Evolutionary conservation across 352 stramenopile species (phyloP), one percentile per base, ranked within the genome.

Genomic region (Blastocystis sp.): DNA sequence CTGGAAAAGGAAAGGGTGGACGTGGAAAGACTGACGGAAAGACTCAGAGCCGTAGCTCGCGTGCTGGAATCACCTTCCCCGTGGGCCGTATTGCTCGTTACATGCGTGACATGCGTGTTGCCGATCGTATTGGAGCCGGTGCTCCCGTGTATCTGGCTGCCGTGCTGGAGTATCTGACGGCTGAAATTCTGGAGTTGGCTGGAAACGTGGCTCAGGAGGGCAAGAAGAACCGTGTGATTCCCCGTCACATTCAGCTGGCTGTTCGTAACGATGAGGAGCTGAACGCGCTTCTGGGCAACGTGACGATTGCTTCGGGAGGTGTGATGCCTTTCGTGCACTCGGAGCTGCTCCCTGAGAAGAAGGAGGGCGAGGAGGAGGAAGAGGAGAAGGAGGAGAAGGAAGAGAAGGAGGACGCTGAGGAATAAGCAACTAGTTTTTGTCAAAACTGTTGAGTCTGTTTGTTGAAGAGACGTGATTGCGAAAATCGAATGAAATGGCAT

Each of bases 191-290:
- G 29, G 56, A 67, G 36, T 67, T 67, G 36, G 56, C 56, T 67
- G 56, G 56, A 16, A 67, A 67, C 56, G 56, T 18, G 7, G 56
- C 56, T 67, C 29, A 67, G 36, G 56, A 67, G 7, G 16, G 36
- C 56, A 67, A 67, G 56, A 67, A 67, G 56, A 67, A 67, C 36
- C 56, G 56, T 16, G 36, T 67, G 29, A 18, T 67, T 67, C 56
- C 56, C 16, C 56, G 56, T 16, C 56, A 34, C 44, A 72, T 97
- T 76, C 94, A 96, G 90, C 90, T 97, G 77, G 93, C 94, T 40
- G 91, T 97, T 1, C 93, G 93, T 87, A 96, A 95, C 84, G 93
- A 97, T 87, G 94, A 97, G 88, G 94, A 97, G 89, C 88, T 97
- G 86, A 97, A 97, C 91, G 95, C 96, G 88, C 89, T 97, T 49